Conservation (phyloP, 225 moss, liverwort and hornwort genomes). For the Polytrichum formosum region DNA sequence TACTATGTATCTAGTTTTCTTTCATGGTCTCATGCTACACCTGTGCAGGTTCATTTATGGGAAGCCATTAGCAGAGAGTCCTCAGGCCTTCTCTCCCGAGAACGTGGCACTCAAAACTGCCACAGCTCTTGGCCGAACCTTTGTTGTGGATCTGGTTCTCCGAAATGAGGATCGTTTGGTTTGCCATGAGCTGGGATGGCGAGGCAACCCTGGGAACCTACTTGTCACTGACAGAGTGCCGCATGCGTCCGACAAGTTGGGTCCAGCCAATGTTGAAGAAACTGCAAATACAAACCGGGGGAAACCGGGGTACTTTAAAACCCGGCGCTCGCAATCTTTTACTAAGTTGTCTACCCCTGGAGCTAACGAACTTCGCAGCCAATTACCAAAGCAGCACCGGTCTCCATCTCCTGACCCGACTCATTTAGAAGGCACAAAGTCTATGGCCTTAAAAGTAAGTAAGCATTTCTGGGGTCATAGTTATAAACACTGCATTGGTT, state of each 20-base stretch:
- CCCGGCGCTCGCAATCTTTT: constrained; percentile 36
- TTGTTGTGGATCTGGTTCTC: constrained; percentile 80
- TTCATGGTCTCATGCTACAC: neutral
- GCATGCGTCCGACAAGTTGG: constrained; percentile 52
- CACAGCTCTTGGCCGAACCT: constrained; percentile 68
- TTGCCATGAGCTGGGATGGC: constrained; percentile 75
- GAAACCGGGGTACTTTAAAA: constrained; percentile 11
- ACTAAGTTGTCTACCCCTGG: constrained; percentile 21
- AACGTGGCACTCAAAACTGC: constrained; percentile 67
- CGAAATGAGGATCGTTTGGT: constrained; percentile 88
- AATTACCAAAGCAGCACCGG: constrained; percentile 22
- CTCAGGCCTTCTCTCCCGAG: constrained; percentile 64
- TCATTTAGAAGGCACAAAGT: constrained; percentile 20
- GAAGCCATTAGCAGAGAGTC: constrained; percentile 57
- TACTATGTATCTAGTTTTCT: no score
- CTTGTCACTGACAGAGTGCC: constrained; percentile 63
- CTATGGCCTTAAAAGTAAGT: constrained; percentile 33
- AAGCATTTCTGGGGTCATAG: no score
- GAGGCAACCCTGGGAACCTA: constrained; percentile 84
- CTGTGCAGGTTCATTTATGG: constrained; percentile 67
- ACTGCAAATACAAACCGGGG: constrained; percentile 11
- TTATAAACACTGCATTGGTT: no score
- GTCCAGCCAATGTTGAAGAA: constrained; percentile 22
- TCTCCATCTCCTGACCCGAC: constrained; percentile 33
- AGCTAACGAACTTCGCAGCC: constrained; percentile 16